Conservation (phyloP, 495 filamentous ascomycete species). For the Pyrenula aspistea region DNA sequence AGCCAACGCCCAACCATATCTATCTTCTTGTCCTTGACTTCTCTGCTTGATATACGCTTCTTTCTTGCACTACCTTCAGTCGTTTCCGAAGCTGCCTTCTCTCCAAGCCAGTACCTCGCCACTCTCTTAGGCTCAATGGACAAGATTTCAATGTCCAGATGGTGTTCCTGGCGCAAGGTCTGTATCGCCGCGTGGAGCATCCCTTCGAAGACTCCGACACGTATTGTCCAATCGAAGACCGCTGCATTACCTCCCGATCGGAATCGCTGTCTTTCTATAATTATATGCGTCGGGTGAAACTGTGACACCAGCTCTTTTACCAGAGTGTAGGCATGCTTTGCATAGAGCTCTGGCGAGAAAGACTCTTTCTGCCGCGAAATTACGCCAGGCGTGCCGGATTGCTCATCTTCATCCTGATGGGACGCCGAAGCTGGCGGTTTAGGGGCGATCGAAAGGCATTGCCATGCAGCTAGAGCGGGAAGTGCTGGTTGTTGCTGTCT, state of each 20-base stretch:
- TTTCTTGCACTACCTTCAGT: constrained; percentile 14
- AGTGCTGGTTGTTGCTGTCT: neutral
- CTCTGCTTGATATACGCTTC: constrained; percentile 13
- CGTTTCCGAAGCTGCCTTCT: constrained; percentile 5
- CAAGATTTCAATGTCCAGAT: constrained; percentile 17
- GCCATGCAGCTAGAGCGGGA: constrained; percentile 22
- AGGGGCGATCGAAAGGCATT: constrained; percentile 18
- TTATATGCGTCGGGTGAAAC: constrained; percentile 53
- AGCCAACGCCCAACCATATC: constrained; percentile 48
- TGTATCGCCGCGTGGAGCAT: constrained; percentile 75
- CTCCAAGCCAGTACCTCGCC: constrained; percentile 24
- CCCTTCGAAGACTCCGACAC: constrained; percentile 80
- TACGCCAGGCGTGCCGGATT: neutral
- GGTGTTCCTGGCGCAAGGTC: constrained; percentile 34
- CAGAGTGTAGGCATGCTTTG: constrained; percentile 49
- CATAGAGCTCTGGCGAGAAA: constrained; percentile 47
- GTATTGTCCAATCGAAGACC: constrained; percentile 79
- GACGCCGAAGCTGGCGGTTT: constrained; percentile 1
- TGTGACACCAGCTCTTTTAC: constrained; percentile 33
- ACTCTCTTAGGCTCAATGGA: constrained; percentile 30
- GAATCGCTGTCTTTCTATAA: constrained; percentile 87
- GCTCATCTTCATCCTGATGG: neutral
- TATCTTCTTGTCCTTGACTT: constrained; percentile 53
- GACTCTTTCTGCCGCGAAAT: constrained; percentile 23
- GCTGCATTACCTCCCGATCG: constrained; percentile 50